Base-by-base conservation (phyloP, 2,329 filamentous ascomycete species). In the Pezicula carpinea region DNA sequence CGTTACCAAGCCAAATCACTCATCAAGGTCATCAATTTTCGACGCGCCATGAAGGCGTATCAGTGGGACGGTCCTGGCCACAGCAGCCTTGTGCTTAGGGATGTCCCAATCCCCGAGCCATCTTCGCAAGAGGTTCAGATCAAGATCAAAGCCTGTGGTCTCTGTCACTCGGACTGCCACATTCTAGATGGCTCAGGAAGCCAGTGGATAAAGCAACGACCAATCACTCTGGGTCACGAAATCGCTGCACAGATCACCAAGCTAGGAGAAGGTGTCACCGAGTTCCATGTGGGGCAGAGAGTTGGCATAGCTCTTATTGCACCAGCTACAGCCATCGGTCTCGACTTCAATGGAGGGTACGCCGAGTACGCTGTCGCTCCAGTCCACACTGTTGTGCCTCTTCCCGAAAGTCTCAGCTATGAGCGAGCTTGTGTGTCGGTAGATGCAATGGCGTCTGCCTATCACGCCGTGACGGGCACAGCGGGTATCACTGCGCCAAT, bases 221-320 rank as follows among this genome's bases (percentile, higher is more conserved):
- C 51, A 13, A 51, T 50, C 14, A 53, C 51, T 13, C 45, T 53
- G 15, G 44, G 51, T 22, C 51, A 53, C 26, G 51, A 53, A 38
- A 34, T 53, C 8, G 41, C 51, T 5, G 51, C 44, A 10, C 45
- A 14, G n/a, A 33, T 53, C 26, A 34, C 18, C 15, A 19, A 14
- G 13, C 10, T 53, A 5, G 51, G 51, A 38, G 22, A 26, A 11
- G 42, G 29, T 8, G 47, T 53, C n/a, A 35, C 48, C 18, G 23
- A 43, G 6, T 35, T 48, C 33, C 11, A 44, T 4, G 19, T 48
- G 10, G 48, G 51, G 11, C 35, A 53, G 18, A 32, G 51, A 41
- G 48, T 53, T 15, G 39, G 39, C 11, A 35, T 50, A n/a, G 29
- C 34, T n/a, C 31, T 50, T 14, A 11, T 22, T 11, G 42, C 18